Evolutionary conservation across 1,139 yeast genomes (phyloP).

Genomic region (Protomyces pachydermus): DNA sequence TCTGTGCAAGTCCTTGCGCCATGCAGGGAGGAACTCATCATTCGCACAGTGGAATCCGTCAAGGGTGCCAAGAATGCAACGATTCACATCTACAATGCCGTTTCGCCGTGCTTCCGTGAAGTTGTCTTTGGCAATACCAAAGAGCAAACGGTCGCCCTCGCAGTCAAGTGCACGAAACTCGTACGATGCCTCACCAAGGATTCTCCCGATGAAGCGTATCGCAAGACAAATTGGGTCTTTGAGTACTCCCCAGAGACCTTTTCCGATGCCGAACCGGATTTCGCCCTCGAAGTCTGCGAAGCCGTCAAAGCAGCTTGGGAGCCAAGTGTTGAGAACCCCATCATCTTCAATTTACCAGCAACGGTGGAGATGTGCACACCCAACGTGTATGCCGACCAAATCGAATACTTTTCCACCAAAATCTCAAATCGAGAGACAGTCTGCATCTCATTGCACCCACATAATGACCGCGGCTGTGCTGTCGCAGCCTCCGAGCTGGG

Average conservation of each 20-base stretch:
- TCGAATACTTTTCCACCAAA: constrained; percentile 77
- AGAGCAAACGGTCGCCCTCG: constrained; percentile 72
- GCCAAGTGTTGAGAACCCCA: constrained; percentile 74
- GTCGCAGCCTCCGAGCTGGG: constrained; percentile 97
- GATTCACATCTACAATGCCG: constrained; percentile 84
- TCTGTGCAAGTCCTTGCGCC: constrained; percentile 88
- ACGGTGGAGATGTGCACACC: constrained; percentile 97
- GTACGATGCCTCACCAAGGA: constrained; percentile 84
- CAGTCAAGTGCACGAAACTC: constrained; percentile 73
- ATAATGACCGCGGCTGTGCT: constrained; percentile 96
- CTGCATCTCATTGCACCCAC: constrained; percentile 87
- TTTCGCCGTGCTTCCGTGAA: constrained; percentile 84
- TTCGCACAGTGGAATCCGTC: constrained; percentile 81
- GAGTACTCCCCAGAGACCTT: constrained; percentile 96
- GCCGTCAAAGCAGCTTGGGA: constrained; percentile 95
- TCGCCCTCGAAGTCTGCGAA: constrained; percentile 79
- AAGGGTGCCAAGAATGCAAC: constrained; percentile 88
- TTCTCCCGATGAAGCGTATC: constrained; percentile 56
- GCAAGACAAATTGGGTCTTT: constrained; percentile 75
- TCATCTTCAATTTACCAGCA: constrained; percentile 93
- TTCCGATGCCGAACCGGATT: constrained; percentile 81
- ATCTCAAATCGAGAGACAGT: constrained; percentile 79
- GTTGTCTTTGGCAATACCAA: constrained; percentile 82
- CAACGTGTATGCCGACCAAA: constrained; percentile 92
- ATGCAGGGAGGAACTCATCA: constrained; percentile 82